Evolutionary conservation across 192 early-diverging fungal genomes (phyloP).

Genomic region (Neocallimastix lanati): DNA sequence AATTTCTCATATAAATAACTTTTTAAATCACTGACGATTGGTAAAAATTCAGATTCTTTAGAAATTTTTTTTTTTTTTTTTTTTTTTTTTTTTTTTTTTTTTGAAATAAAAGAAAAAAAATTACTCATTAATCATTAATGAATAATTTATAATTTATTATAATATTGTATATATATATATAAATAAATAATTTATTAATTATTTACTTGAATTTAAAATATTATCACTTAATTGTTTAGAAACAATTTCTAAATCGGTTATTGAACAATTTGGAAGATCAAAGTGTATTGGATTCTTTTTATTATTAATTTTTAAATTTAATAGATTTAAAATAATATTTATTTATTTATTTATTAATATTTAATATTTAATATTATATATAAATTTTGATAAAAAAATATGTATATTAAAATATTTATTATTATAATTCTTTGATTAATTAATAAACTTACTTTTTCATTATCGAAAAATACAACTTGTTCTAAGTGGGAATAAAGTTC

Average conservation of each 20-base stretch:
- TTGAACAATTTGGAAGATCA: neutral
- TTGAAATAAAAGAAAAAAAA: too few species aligned
- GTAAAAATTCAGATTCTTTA: neutral
- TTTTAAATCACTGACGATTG: neutral
- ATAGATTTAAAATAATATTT: too few species aligned
- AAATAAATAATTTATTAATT: too few species aligned
- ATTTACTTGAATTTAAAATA: neutral
- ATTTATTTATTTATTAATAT: too few species aligned
- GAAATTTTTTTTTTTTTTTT: too few species aligned
- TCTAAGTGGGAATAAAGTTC: neutral
- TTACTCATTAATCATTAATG: too few species aligned
- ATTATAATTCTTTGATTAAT: too few species aligned
- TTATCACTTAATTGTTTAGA: neutral
- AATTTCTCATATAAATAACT: neutral
- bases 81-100: too few species aligned
- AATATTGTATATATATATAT: too few species aligned
- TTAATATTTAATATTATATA: neutral
- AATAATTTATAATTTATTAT: too few species aligned
- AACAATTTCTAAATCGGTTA: neutral
- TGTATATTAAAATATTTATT: neutral
- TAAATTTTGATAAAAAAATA: neutral
- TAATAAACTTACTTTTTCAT: neutral
- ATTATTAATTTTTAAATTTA: too few species aligned
- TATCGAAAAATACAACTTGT: neutral
- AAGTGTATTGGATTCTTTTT: neutral